phyloP scores from a whole-genome alignment of 2,329 filamentous ascomycete species.

The Trichoderma endophyticum region DNA sequence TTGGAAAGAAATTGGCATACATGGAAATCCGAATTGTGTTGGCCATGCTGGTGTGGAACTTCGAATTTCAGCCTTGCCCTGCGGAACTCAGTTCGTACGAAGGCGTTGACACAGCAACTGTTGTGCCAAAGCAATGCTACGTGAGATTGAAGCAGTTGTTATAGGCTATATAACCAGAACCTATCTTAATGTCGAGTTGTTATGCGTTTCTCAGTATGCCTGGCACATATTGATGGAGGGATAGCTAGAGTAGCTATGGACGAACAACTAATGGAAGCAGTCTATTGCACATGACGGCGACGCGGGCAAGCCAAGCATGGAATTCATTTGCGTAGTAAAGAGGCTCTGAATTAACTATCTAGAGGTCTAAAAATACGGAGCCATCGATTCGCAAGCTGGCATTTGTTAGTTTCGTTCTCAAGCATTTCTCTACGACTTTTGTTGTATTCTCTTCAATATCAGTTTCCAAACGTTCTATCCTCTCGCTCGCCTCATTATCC shows the following conservation, averaged over 20 bases:
- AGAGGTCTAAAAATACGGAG: neutral
- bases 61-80: neutral
- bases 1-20: neutral
- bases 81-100: neutral
- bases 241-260: neutral
- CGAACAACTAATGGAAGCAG: neutral
- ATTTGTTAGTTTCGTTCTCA: neutral
- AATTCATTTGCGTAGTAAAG: neutral
- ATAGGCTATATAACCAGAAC: neutral
- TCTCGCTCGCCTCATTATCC: neutral
- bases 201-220: neutral
- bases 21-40: neutral
- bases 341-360: neutral
- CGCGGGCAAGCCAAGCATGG: neutral
- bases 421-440: neutral
- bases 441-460: neutral
- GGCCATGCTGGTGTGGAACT: constrained; percentile 1
- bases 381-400: neutral
- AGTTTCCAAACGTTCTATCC: neutral
- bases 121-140: neutral
- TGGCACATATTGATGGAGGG: neutral
- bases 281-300: neutral
- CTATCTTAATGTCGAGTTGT: neutral
- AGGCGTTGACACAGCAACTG: neutral
- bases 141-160: neutral